Conservation (phyloP, 768 basidiomycete species). For the Sporobolomyces phaffii region DNA sequence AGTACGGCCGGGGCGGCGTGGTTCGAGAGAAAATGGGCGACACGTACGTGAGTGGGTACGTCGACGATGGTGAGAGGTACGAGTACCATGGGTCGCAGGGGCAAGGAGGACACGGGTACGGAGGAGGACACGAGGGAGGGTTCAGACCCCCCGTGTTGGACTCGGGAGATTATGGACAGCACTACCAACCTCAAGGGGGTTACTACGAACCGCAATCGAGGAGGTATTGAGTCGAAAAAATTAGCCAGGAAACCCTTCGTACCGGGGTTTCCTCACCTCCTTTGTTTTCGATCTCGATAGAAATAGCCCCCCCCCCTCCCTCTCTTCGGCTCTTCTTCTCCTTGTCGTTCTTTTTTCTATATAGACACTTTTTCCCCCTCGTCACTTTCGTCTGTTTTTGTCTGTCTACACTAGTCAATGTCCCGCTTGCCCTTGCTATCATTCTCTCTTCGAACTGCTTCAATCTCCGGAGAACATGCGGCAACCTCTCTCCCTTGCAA, state of each 20-base stretch:
- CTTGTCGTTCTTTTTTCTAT: neutral
- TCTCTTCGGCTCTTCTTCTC: neutral
- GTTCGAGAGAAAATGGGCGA: neutral
- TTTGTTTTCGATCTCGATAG: neutral
- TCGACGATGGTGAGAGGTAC: neutral
- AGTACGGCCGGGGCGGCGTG: neutral
- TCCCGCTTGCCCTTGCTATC: no score
- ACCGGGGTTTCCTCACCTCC: no score
- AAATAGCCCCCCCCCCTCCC: neutral
- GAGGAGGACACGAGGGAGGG: neutral
- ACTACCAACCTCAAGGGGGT: neutral
- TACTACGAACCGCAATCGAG: neutral
- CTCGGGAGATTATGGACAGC: neutral
- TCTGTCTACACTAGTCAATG: no score
- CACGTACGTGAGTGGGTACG: constrained; percentile 3
- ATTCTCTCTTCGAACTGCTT: no score
- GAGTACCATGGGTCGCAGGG: no score
- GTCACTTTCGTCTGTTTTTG: no score
- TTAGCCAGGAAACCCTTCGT: no score
- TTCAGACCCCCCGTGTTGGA: neutral
- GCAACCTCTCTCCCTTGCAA: no score
- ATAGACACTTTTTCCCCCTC: no score
- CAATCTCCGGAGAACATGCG: no score
- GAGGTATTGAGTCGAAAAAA: constrained; percentile 1
- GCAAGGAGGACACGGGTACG: no score